phyloP scores from a whole-genome alignment of 2,329 filamentous ascomycete species.

The Metarhizium anisopliae region DNA sequence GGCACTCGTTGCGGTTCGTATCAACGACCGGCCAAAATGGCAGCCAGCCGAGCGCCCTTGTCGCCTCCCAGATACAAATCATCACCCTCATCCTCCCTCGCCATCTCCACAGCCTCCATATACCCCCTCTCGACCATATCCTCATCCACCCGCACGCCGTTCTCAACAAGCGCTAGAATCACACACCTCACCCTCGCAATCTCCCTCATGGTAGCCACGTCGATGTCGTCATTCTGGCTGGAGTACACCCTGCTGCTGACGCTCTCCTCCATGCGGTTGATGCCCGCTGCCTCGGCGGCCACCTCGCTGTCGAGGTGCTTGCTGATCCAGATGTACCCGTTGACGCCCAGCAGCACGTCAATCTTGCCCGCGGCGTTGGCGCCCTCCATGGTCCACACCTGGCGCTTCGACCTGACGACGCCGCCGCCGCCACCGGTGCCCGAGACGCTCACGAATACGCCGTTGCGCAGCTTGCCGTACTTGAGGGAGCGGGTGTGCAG shows the following conservation, averaged over 20 bases:
- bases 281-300: slow-evolving; percentile 39
- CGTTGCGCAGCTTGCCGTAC: slow-evolving; percentile 93
- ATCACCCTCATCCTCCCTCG: slow-evolving; percentile 49
- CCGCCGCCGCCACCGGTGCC: slow-evolving; percentile 80
- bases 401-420: slow-evolving; percentile 73
- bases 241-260: slow-evolving; percentile 84
- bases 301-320: slow-evolving; percentile 64
- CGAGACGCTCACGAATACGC: slow-evolving; percentile 73
- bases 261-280: slow-evolving; percentile 82
- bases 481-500: slow-evolving; percentile 85
- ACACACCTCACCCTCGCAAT: slow-evolving; percentile 78
- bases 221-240: slow-evolving; percentile 85
- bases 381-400: slow-evolving; percentile 73
- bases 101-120: slow-evolving; percentile 68
- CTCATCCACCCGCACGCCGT: slow-evolving; percentile 79
- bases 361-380: slow-evolving; percentile 54
- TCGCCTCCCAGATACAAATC: slow-evolving; percentile 53
- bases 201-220: slow-evolving; percentile 69
- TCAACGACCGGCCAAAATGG: slow-evolving; percentile 22
- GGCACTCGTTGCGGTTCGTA: neutral
- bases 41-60: slow-evolving; percentile 40
- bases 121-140: slow-evolving; percentile 80
- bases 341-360: slow-evolving; percentile 85
- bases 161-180: slow-evolving; percentile 73
- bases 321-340: slow-evolving; percentile 93